Conservation (phyloP, 192 early-diverging fungal genomes). For the Coemansia sp. region DNA sequence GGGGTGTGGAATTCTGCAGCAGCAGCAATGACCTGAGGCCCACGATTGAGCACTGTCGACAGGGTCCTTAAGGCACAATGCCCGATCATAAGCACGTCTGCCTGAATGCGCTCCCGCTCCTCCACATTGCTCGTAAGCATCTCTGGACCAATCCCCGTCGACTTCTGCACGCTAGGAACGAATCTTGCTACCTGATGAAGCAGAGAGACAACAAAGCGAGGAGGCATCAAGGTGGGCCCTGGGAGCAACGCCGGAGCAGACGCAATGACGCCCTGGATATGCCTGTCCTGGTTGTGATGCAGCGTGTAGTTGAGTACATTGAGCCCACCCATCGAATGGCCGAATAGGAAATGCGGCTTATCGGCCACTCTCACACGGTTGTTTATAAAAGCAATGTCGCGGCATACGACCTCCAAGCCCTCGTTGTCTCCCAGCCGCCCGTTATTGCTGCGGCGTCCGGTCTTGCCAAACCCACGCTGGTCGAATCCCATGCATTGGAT, state of each 20-base stretch:
- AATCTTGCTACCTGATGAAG: constrained; percentile 30
- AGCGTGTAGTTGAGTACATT: constrained; percentile 34
- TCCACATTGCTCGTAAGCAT: constrained; percentile 45
- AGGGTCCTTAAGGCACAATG: constrained; percentile 39
- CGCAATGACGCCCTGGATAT: constrained; percentile 37
- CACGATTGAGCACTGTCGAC: constrained; percentile 26
- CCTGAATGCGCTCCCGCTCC: constrained; percentile 32
- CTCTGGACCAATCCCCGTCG: constrained; percentile 27
- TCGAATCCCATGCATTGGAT: constrained; percentile 58
- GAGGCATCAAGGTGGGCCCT: constrained; percentile 28
- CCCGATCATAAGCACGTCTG: constrained; percentile 24
- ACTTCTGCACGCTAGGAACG: constrained; percentile 36
- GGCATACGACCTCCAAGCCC: constrained; percentile 28
- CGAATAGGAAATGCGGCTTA: constrained; percentile 56
- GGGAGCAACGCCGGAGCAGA: constrained; percentile 40
- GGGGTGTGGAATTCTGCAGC: constrained; percentile 29
- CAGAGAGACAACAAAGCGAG: constrained; percentile 17
- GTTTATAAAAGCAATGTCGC: constrained; percentile 50
- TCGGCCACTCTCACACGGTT: constrained; percentile 26
- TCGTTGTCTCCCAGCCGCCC: constrained; percentile 52
- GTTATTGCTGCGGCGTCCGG: constrained; percentile 30
- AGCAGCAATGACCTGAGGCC: constrained; percentile 18
- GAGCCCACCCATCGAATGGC: constrained; percentile 59
- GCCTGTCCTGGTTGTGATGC: constrained; percentile 13
- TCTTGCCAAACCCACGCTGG: constrained; percentile 64